Evolutionary conservation across 768 basidiomycete species (phyloP).

Genomic region (Amanita exitialis): DNA sequence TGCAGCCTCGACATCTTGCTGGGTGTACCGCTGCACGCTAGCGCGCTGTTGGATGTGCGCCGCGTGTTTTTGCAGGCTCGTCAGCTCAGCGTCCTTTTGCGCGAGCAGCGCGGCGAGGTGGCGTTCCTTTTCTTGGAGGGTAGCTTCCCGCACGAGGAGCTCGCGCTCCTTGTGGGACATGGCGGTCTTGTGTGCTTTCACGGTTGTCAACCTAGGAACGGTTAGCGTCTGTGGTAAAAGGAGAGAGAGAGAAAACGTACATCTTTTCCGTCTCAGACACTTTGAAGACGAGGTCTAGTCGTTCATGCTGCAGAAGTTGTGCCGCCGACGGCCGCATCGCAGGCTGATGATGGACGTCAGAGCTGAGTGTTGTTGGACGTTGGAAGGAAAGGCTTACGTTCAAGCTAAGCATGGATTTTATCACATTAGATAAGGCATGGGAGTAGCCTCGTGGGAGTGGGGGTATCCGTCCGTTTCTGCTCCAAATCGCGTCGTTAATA

Average conservation of each 20-base stretch:
- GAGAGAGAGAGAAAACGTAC: conserved; percentile 25
- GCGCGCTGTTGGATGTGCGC: conserved; percentile 26
- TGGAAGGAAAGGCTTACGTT: conserved; percentile 40
- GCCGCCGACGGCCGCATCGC: conserved; percentile 80
- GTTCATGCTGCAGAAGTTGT: conserved; percentile 74
- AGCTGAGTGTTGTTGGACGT: not conserved
- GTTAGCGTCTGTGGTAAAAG: not conserved
- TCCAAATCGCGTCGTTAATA: not conserved
- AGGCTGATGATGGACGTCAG: conserved; percentile 35
- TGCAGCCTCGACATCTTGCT: conserved; percentile 31
- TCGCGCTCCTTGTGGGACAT: conserved; percentile 56
- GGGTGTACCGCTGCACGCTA: conserved; percentile 16
- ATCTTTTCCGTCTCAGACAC: conserved; percentile 73
- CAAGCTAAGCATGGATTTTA: conserved; percentile 80
- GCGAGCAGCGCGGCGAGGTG: conserved; percentile 34
- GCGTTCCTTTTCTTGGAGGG: conserved; percentile 45
- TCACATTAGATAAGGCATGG: conserved; percentile 56
- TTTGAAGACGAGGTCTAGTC: conserved; percentile 59
- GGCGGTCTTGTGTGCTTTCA: conserved; percentile 52
- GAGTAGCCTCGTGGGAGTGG: conserved; percentile 82
- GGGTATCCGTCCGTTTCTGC: conserved; percentile 82
- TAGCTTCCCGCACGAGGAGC: conserved; percentile 44
- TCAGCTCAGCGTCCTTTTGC: conserved; percentile 55
- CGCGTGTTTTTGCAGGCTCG: conserved; percentile 34
- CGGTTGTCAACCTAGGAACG: conserved; percentile 43